phyloP scores from a whole-genome alignment of 129 eudicot species.

The Helianthus tuberosus region DNA sequence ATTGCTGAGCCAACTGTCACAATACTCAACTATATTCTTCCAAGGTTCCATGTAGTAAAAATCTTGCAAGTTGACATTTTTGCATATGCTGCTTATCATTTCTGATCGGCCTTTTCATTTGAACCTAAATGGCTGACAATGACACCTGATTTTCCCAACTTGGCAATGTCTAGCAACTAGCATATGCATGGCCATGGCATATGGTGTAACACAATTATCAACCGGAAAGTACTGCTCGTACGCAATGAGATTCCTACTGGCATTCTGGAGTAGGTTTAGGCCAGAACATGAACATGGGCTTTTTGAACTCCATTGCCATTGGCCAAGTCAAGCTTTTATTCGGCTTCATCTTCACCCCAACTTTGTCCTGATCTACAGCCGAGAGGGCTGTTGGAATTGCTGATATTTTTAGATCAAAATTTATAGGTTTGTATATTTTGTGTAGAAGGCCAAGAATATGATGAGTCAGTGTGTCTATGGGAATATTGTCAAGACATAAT shows the following conservation, averaged over 20 bases:
- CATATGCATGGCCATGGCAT: not conserved
- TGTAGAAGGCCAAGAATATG: conserved; percentile 15
- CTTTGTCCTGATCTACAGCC: conserved; percentile 4
- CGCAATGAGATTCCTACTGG: conserved; percentile 2
- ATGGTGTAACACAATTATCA: not conserved
- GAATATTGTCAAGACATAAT: not conserved
- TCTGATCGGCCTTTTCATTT: conserved; percentile 1
- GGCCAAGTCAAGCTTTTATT: too few relatives aligned
- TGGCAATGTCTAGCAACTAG: conserved; percentile 5
- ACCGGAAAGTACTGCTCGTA: conserved; percentile 11
- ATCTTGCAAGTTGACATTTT: not conserved
- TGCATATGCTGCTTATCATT: conserved; percentile 17
- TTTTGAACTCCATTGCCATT: not conserved
- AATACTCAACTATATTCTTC: not conserved
- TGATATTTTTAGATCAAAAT: not conserved
- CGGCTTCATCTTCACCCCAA: conserved; percentile 9
- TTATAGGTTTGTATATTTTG: not conserved
- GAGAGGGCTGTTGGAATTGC: not conserved
- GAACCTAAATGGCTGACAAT: not conserved
- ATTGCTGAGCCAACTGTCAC: conserved; percentile 3
- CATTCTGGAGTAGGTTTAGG: conserved; percentile 2
- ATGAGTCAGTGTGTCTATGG: not conserved
- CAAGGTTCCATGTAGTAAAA: not conserved
- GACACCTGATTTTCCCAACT: conserved; percentile 12
- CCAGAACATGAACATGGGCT: not conserved